These are phyloP conservation scores for Magnolia kwangsiensis DNA, from an alignment of 164 flowering plant genomes.

Conservation along the genomic window DNA sequence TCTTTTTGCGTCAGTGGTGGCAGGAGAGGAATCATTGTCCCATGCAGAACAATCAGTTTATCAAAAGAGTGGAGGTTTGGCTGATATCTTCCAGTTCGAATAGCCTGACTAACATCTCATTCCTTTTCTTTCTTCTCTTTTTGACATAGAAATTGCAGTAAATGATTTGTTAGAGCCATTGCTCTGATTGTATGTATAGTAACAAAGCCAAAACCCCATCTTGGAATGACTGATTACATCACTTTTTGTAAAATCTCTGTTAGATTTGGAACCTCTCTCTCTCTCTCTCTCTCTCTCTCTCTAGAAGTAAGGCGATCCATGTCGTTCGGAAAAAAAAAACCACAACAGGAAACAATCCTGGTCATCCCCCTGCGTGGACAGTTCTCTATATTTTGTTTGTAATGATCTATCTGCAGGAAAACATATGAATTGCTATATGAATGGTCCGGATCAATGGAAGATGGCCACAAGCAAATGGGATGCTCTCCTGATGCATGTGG, in stretches of 20 bases:
- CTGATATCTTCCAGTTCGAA: background rate
- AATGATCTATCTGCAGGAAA: no score
- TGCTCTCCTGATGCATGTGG: no score
- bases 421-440: no score
- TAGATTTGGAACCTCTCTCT: background rate
- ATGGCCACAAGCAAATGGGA: no score
- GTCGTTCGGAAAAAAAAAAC: no score
- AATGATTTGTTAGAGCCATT: slow-evolving; percentile 4
- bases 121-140: background rate
- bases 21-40: background rate
- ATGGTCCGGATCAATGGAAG: no score
- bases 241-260: background rate
- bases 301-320: no score
- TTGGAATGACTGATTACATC: background rate
- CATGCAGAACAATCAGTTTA: background rate
- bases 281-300: background rate
- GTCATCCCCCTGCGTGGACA: no score
- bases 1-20: background rate
- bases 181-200: slow-evolving; percentile 18
- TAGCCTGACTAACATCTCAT: background rate
- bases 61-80: background rate
- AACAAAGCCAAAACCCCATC: background rate
- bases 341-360: no score
- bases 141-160: background rate
- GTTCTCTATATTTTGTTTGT: no score